Base-by-base conservation (phyloP, 2,329 filamentous ascomycete species). In the Microsporum audouinii region DNA sequence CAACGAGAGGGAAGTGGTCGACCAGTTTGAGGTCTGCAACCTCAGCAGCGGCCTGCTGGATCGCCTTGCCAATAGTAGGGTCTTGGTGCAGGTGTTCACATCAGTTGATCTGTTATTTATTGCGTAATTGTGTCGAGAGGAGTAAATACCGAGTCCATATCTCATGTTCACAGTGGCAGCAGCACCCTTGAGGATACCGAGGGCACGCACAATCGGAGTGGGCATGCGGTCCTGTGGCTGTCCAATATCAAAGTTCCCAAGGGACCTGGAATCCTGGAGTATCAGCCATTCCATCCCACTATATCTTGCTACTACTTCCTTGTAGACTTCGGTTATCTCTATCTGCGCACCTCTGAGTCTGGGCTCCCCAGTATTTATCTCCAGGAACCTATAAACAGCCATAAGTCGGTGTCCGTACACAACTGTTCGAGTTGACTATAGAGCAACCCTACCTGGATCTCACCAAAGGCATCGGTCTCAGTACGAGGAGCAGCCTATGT, bases 141-240 rank as follows among this genome's bases (percentile, higher is more conserved):
- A 58, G 61, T 55, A 66, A 71, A 68, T 74, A 78, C 89, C 80
- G 65, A 99, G 87, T 68, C 94, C 94, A 77, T 84, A 97, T 75
- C 85, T 86, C 85, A 96, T 91, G 80, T 99, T 99, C 66, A 97
- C 94, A 5, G 87, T 89, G 56, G 94, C 94, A 51, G 94, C 94
- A 61, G 94, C 94, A 66, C 91, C 92, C 84, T 99, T 99, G 67
- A 99, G 82, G 70, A 97, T 95, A 73, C 94, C 94, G 75, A 99
- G 96, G 5, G 94, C 94, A 77, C 86, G 87, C 71, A 97, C 81
- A 69, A 99, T 88, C 53, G 91, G 88, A 66, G 90, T 87, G 57
- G 94, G 94, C 91, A 97, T 97, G 75, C 94, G 91, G 75, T 99
- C 94, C 78, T 96, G 90, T 63, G 94, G 94, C 82, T 97, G 94